Evolutionary conservation across 2,329 filamentous ascomycete species (phyloP), one percentile per base, ranked within the genome.

Genomic region (Lachnellula hyalina): DNA sequence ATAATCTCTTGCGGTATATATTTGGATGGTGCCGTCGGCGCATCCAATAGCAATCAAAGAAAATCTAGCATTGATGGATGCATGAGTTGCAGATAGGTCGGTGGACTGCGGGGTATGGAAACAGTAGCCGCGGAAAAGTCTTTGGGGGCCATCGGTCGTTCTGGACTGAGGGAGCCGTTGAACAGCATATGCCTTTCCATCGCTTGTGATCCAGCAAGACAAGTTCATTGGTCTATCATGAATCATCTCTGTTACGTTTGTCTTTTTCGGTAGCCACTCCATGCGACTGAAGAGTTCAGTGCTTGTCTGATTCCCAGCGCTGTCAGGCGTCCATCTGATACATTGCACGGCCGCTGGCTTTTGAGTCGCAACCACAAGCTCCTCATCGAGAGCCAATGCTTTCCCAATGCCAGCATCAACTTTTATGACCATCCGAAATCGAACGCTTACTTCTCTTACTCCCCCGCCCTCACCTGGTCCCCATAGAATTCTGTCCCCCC

Each of bases 351-450:
- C 93, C 0, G 92, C 86, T 3, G 94, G 94, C 67, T 94, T 96
- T 54, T 84, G 79, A 0, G 94, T 99, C 4, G 94, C 90, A 51
- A 99, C 92, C 21, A 97, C 79, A 41, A 99, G 77, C 71, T 97
- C 94, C 53, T 96, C 90, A 62, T 97, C 94, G 21, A 97, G 79
- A 2, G 94, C 93, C 52, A 97, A 75, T 11, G 89, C 90, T 65
- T 86, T 89, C 63, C 86, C 85, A 64, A 99, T 96, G 2, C 94
- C 94, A 2, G 94, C 94, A 72, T 99, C 94, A 17, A 99, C 90
- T 69, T 96, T 95, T 67, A 99, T 97, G 14, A 96, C 93, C 89
- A 96, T 96, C 54, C 93, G 84, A 72, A 99, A 99, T 11, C 90
- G 87, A 48, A 99, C 80, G 65, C 87, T 96, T 53, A 96, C 84